Evolutionary conservation across 768 basidiomycete species (phyloP), one percentile per base, ranked within the genome.

Genomic region (Phanerochaete carnosa): DNA sequence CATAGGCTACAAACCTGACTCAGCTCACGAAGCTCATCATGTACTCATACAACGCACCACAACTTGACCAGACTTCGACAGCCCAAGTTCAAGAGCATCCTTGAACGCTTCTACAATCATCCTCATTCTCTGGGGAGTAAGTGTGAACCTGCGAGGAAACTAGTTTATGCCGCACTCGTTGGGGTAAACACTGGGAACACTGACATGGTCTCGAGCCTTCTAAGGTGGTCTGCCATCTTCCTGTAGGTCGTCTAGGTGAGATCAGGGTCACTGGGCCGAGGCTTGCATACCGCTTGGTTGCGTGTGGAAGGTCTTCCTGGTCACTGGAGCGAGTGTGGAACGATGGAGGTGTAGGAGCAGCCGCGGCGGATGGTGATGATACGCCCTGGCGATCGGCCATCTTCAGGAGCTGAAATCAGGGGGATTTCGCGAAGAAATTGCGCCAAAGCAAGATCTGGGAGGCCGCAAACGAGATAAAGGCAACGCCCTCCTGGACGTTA

Each of bases 81-180:
- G 77, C 15, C 97, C 97, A 26, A 83, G 74, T 68, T 97, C 95
- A 28, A 99, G 82, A 1, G 91, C 86, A 50, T 98, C 95, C 71
- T 93, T 87, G 79, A 99, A 95, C 0, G 95, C 91, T 71, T 97
- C 93, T 26, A 95, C 94, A 69, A 98, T 97, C 85, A 95, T 96
- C 51, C 94, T 83, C 94, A 95, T 95, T 60, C 94, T 76, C 72
- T 94, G 93, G 16, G 93, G 91, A 8, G 92, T 94, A 65, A 95
- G 73, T 13, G 90, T 92, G 73, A 94, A 94, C 68, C 90, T 92
- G 69, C 22, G 53, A 26, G 30, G 55, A 39, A 19, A n/a, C 15
- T 33, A 45, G 25, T 35, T n/a, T 45, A n/a, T n/a, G 16, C 26
- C 22, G 51, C 12, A 54, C 25, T 11, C 47, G n/a, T 9, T 22